Base-by-base conservation (phyloP, 2,329 filamentous ascomycete species). In the Microsporum ferrugineum region DNA sequence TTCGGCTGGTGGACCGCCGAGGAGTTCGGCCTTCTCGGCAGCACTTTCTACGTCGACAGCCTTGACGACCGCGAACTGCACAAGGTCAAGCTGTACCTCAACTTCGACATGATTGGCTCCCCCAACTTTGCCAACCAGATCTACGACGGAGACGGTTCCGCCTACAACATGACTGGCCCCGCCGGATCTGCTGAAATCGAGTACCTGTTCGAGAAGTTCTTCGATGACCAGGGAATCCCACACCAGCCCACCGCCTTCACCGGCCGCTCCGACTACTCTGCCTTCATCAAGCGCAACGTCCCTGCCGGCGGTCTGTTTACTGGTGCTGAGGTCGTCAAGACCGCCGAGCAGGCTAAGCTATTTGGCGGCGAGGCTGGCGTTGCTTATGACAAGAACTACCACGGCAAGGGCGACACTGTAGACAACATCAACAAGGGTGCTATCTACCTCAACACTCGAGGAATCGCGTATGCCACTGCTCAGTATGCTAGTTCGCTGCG, bases 241-340 rank as follows among this genome's bases (percentile, higher is more conserved):
- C 86, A 85, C 70, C 87, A 84, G 0, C 83, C 87, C 62, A 88
- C 88, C 33, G 82, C 84, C 1, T 92, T 94, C 66, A 86, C 90
- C 67, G 88, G 88, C 5, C 84, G 88, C 62, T 89, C 85, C 64
- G 89, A 94, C 73, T 92, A 92, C 67, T 87, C 85, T 58, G 86
- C 84, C 0, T 91, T 92, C 76, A 86, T 91, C 68, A 79, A 83
- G 39, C 80, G 82, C 61, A 86, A 86, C 2, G 89, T 91, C 47
- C 86, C 88, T 0, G 83, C 83, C 0, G 88, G 88, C 29, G 88
- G 88, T 34, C 83, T 91, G 63, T 87, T 88, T 60, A 90, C 88
- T 1, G 88, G 88, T 43, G 88, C 88, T 0, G 88, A 91, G 72
- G 86, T 82, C 10, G 72, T 88, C 74, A 91, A 91, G 82, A 89